Evolutionary conservation across 768 basidiomycete genomes (phyloP).

Genomic region (Botryobasidium botryosum): DNA sequence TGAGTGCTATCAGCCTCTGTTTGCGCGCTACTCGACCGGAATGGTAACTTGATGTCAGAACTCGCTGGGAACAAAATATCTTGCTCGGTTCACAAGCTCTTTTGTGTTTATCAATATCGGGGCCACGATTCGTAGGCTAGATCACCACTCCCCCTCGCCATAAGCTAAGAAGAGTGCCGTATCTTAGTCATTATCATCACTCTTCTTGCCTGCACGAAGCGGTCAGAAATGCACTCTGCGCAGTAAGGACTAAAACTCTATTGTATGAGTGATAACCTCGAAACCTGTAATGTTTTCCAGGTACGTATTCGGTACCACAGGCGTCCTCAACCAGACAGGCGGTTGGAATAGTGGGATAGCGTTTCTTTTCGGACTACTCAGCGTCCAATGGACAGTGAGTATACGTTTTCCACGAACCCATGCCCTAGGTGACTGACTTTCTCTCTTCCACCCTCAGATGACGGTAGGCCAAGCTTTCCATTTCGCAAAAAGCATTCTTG

Average conservation of each 20-base stretch:
- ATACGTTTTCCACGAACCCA: slow-evolving; percentile 24
- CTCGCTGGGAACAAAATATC: slow-evolving; percentile 53
- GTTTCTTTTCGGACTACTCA: slow-evolving; percentile 69
- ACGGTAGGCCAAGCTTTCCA: neutral
- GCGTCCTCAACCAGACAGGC: slow-evolving; percentile 64
- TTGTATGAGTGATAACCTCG: neutral
- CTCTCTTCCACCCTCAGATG: slow-evolving; percentile 4
- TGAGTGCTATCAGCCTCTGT: slow-evolving; percentile 17
- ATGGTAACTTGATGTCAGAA: slow-evolving; percentile 31
- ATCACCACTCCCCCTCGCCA: neutral
- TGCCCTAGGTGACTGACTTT: too few species aligned
- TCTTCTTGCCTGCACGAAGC: slow-evolving; percentile 54
- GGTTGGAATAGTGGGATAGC: slow-evolving; percentile 63
- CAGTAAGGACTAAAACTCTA: neutral
- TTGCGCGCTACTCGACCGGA: neutral
- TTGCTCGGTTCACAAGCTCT: slow-evolving; percentile 53
- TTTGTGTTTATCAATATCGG: slow-evolving; percentile 86
- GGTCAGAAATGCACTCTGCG: slow-evolving; percentile 65
- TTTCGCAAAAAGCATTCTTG: neutral
- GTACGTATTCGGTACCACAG: slow-evolving; percentile 64
- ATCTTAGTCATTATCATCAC: slow-evolving; percentile 66
- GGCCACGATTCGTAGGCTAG: slow-evolving; percentile 42
- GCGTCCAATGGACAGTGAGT: slow-evolving; percentile 75
- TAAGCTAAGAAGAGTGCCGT: neutral
- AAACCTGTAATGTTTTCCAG: slow-evolving; percentile 6